A percentile compares a stretch with the other conserved stretches of the same genome.
These are phyloP conservation scores for Macrolepiota dolichaula DNA, from an alignment of 768 basidiomycete genomes.

Conservation along the genomic window DNA sequence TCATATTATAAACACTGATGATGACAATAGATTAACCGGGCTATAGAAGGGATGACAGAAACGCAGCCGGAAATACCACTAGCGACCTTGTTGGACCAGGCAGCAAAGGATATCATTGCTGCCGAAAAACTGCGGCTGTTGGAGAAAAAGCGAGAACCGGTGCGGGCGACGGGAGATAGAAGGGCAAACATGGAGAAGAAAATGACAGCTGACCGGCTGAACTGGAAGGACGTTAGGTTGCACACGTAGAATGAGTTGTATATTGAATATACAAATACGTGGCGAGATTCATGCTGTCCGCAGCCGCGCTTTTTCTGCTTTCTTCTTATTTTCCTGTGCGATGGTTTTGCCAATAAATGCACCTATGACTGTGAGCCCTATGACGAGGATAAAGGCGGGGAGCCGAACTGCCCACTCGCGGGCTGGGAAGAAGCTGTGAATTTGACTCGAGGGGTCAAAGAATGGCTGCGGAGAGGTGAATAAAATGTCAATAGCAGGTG, in stretches of 20 bases:
- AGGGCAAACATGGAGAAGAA: slow-evolving; percentile 12
- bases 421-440: slow-evolving; percentile 79
- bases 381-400: slow-evolving; percentile 77
- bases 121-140: slow-evolving; percentile 64
- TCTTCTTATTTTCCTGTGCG: slow-evolving; percentile 69
- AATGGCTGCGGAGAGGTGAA: slow-evolving; percentile 56
- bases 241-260: slow-evolving; percentile 4
- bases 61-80: slow-evolving; percentile 41
- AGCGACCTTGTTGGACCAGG: slow-evolving; percentile 51
- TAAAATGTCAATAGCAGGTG: slow-evolving; percentile 8
- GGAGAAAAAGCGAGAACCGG: slow-evolving; percentile 32
- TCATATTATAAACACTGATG: neutral
- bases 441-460: slow-evolving; percentile 67
- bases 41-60: slow-evolving; percentile 49
- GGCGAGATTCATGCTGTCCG: slow-evolving; percentile 48
- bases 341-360: slow-evolving; percentile 77
- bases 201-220: slow-evolving; percentile 3
- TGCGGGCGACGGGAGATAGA: neutral
- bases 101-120: slow-evolving; percentile 60
- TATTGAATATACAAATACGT: slow-evolving; percentile 8
- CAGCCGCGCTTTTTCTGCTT: slow-evolving; percentile 56
- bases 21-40: slow-evolving; percentile 47
- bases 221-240: slow-evolving; percentile 6
- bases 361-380: slow-evolving; percentile 80
- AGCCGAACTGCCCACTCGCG: slow-evolving; percentile 92